Evolutionary conservation across 495 filamentous ascomycete species (phyloP), one percentile per base, ranked within the genome.

Genomic region (Aspergillus nanangensis): DNA sequence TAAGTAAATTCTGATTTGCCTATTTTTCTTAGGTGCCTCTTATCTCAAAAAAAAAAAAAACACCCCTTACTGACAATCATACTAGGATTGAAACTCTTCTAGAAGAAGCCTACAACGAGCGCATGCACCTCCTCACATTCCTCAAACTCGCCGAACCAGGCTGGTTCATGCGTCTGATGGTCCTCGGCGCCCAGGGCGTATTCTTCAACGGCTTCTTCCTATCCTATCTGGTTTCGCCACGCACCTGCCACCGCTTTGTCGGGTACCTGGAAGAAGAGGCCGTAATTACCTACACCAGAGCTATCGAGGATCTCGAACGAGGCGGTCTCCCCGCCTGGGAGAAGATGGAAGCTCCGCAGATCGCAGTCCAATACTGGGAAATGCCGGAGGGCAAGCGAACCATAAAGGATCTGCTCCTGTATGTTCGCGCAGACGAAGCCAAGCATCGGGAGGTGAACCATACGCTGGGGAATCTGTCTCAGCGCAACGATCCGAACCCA

Each of bases 401-500:
- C 7, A 95, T 98, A 86, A 78, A 72, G 47, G 89, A 97, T 61
- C 68, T 97, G 38, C 69, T 98, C 55, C 62, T 88, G 27, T 96
- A 96, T 53, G 82, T 98, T 47, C 80, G 94, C 4, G 90, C 90
- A 0, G 93, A 98, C 58, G 93, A 98, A 67, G 87, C 90, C n/a
- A 93, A 92, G 65, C 93, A 98, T 61, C 75, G 93, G 14, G 94
- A 96, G 64, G 94, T 97, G 45, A 98, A 98, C 65, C 93, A 98
- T 58, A 97, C 93, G 0, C 66, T 98, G 38, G 81, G 83, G 29
- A 96, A 96, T 56, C 64, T 97, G 27, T 70, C 90, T 44, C 88
- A 91, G 63, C 80, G 76, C 17, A 68, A 79, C 8, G 93, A 98
- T 61, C 90, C 90, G 13, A 97, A 98, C 63, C 93, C 93, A 8